Conservation (phyloP, 140 eudicot species). For the Anethum foeniculum region DNA sequence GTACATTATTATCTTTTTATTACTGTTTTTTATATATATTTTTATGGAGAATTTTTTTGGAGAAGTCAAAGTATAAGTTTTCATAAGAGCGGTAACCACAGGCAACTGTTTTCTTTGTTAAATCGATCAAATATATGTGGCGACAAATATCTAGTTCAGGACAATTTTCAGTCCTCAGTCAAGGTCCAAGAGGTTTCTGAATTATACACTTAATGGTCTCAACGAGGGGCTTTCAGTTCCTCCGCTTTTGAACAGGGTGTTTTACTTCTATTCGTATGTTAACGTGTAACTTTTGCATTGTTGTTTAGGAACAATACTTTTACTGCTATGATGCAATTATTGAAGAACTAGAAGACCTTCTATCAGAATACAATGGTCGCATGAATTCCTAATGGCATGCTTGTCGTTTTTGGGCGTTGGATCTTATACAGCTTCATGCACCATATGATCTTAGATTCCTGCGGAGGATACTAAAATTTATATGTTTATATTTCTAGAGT, state of each 20-base stretch:
- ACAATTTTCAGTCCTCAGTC: not conserved
- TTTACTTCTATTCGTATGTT: slow-evolving; percentile 2
- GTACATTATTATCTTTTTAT: not conserved
- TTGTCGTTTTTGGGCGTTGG: not conserved
- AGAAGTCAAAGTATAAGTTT: not conserved
- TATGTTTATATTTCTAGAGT: not conserved
- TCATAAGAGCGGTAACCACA: not conserved
- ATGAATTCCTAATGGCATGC: slow-evolving; percentile 27
- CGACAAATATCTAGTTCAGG: not conserved
- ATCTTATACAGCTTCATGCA: not conserved
- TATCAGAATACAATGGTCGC: slow-evolving; percentile 28
- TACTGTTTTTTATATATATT: not conserved
- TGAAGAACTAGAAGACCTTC: slow-evolving; percentile 76
- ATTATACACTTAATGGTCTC: not conserved
- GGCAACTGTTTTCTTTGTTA: not conserved
- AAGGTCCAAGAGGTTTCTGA: not conserved
- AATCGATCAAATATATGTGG: not conserved
- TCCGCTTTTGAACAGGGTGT: not conserved
- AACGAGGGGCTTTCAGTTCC: not conserved
- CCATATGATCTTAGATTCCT: not conserved
- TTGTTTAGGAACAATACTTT: slow-evolving; percentile 68
- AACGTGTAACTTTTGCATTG: not conserved
- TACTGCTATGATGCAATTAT: slow-evolving; percentile 74
- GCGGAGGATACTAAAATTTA: not conserved
- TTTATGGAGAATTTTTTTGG: not conserved